Evolutionary conservation across 345 rosid genomes (phyloP).

Genomic region (Aegle marmelos): DNA sequence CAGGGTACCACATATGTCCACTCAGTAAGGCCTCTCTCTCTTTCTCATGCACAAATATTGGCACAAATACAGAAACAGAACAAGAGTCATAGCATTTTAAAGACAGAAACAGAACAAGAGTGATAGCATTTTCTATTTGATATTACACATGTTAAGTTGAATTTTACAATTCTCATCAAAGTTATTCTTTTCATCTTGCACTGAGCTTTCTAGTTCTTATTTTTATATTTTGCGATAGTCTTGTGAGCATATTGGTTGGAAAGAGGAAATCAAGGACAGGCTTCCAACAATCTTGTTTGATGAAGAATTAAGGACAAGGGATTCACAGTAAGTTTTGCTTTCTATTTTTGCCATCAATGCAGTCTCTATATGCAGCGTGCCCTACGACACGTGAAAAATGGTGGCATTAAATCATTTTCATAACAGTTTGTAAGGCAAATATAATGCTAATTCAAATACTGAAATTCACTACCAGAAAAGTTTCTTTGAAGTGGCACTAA

Average conservation of each 20-base stretch:
- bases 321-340: conserved; percentile 68
- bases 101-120: not conserved
- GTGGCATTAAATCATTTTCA: not conserved
- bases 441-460: not conserved
- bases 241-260: conserved; percentile 49
- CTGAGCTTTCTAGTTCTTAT: not conserved
- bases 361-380: not conserved
- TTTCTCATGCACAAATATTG: conserved; percentile 4
- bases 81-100: not conserved
- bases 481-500: not conserved
- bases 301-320: conserved; percentile 69
- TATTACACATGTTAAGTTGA: not conserved
- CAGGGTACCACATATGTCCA: conserved; percentile 39
- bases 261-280: conserved; percentile 55
- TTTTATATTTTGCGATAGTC: conserved; percentile 28
- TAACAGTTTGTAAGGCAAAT: not conserved
- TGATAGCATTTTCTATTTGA: not conserved
- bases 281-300: conserved; percentile 69
- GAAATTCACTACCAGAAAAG: not conserved
- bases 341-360: not conserved
- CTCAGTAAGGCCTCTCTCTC: conserved; percentile 40
- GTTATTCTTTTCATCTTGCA: not conserved
- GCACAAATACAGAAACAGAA: not conserved
- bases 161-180: not conserved
- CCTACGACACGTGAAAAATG: conserved; percentile 15